These are phyloP conservation scores for Paecilomyces sp. DNA, from an alignment of 2,329 filamentous ascomycete species.

Conservation along the genomic window DNA sequence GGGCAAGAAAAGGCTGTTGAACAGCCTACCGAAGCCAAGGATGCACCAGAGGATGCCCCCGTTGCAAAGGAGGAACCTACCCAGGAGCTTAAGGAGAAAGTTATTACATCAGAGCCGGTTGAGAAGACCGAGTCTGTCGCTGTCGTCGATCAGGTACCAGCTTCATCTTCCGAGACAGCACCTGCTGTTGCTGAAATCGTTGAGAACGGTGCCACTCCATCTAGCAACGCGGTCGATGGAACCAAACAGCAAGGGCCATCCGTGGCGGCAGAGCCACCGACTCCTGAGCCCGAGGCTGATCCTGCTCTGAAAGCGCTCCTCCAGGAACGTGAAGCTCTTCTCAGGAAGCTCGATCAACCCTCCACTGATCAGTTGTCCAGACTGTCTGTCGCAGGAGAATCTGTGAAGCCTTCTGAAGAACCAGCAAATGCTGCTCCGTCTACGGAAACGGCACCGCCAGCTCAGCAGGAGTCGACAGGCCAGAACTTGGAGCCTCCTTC, in stretches of 20 bases:
- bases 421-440: slow-evolving; percentile 59
- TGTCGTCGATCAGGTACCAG: neutral
- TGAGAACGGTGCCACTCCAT: neutral
- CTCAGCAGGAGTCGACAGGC: neutral
- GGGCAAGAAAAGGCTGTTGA: neutral
- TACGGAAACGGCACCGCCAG: neutral
- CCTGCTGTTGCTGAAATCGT: neutral
- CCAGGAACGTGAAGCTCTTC: slow-evolving; percentile 25
- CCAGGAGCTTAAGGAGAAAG: neutral
- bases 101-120: neutral
- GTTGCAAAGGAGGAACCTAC: slow-evolving; percentile 1
- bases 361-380: slow-evolving; percentile 21
- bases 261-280: slow-evolving; percentile 13
- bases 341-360: slow-evolving; percentile 22
- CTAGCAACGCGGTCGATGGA: slow-evolving; percentile 6
- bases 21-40: neutral
- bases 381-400: slow-evolving; percentile 77
- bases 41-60: neutral
- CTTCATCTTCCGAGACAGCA: neutral
- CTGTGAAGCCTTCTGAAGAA: slow-evolving; percentile 98
- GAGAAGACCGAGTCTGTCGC: slow-evolving; percentile 3
- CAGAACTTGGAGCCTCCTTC: neutral
- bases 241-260: slow-evolving; percentile 14
- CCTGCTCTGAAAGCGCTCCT: slow-evolving; percentile 22
- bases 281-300: slow-evolving; percentile 25